Conservation (phyloP, 129 eudicot species). For the Oenanthe sinensis region DNA sequence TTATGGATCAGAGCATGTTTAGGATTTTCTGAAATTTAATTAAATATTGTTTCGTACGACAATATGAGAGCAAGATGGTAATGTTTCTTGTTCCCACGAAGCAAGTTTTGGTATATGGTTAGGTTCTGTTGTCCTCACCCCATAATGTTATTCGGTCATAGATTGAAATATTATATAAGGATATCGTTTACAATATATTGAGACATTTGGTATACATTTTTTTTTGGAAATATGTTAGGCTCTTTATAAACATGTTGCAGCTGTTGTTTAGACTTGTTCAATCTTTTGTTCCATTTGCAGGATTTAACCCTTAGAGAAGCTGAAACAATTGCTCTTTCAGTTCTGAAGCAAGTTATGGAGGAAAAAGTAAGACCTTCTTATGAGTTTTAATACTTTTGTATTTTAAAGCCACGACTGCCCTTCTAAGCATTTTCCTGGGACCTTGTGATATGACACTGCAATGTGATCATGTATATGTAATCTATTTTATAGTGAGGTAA, state of each 20-base stretch:
- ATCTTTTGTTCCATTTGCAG: slow-evolving; percentile 23
- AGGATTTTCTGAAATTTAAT: background rate
- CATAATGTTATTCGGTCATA: background rate
- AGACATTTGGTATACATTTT: background rate
- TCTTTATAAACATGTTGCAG: background rate
- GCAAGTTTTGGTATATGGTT: background rate
- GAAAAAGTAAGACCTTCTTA: slow-evolving; percentile 56
- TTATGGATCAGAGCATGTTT: background rate
- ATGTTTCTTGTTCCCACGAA: background rate
- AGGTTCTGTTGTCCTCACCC: background rate
- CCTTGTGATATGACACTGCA: background rate
- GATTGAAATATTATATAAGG: background rate
- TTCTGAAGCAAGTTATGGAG: slow-evolving; percentile 97
- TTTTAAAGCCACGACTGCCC: background rate
- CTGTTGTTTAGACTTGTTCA: background rate
- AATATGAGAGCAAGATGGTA: background rate
- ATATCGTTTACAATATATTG: background rate
- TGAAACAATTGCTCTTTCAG: slow-evolving; percentile 91
- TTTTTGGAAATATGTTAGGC: background rate
- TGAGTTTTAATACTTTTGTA: background rate
- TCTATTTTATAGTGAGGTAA: background rate
- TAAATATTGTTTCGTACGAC: background rate
- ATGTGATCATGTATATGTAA: background rate
- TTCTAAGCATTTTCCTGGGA: background rate
- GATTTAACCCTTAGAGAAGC: slow-evolving; percentile 84